Conservation (phyloP, 2,329 filamentous ascomycete genomes). For the Verticillium albo-atrum region DNA sequence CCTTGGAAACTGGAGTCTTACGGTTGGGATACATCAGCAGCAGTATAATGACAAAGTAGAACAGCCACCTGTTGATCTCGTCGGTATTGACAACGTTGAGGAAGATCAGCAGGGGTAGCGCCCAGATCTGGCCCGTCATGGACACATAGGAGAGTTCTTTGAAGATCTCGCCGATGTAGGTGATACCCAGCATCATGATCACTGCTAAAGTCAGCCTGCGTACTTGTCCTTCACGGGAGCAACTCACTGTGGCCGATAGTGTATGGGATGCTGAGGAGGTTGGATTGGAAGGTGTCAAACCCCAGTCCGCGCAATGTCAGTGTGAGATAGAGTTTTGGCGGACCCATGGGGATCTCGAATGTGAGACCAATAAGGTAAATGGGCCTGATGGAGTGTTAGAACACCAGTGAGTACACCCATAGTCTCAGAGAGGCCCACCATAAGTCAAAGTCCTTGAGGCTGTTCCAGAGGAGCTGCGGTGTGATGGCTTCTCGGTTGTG, state of each 20-base stretch:
- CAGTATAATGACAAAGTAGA: conserved; percentile 27
- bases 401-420: not conserved
- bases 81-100: conserved; percentile 31
- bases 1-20: conserved; percentile 15
- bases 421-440: conserved; percentile 13
- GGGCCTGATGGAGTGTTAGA: conserved; percentile 21
- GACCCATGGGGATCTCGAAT: conserved; percentile 47
- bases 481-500: conserved; percentile 56
- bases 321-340: conserved; percentile 51
- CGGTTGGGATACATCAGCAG: conserved; percentile 28
- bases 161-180: conserved; percentile 39
- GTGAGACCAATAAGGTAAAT: conserved; percentile 49
- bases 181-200: conserved; percentile 29
- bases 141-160: conserved; percentile 44
- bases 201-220: conserved; percentile 28
- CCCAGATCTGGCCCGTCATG: conserved; percentile 50
- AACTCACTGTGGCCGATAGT: conserved; percentile 26
- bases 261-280: conserved; percentile 58
- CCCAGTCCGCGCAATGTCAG: conserved; percentile 52
- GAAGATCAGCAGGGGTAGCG: conserved; percentile 52
- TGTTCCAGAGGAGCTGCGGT: conserved; percentile 42
- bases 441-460: conserved; percentile 45
- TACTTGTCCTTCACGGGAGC: not conserved
- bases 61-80: conserved; percentile 25
- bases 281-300: conserved; percentile 58